Conservation (phyloP, 2,329 filamentous ascomycete species). For the Domatiomyces catenatus region DNA sequence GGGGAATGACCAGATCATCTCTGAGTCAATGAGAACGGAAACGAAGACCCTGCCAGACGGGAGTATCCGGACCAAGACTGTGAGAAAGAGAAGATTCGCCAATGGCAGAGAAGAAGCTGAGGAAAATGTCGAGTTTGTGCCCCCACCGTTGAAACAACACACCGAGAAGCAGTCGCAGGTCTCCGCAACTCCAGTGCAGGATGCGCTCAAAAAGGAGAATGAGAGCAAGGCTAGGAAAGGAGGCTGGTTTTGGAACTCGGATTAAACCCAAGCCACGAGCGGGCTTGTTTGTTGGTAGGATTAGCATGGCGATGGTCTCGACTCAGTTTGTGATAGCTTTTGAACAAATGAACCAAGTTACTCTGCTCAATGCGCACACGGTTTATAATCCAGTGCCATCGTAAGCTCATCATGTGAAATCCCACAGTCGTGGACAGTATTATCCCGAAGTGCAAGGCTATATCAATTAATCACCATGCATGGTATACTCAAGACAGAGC, state of each 20-base stretch:
- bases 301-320: not conserved
- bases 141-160: not conserved
- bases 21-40: conserved; percentile 43
- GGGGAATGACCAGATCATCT: conserved; percentile 26
- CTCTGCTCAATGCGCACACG: not conserved
- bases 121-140: conserved; percentile 26
- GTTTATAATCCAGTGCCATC: not conserved
- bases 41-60: conserved; percentile 41
- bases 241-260: not conserved
- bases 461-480: too few species aligned
- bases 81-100: conserved; percentile 43
- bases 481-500: too few species aligned
- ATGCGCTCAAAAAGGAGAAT: not conserved
- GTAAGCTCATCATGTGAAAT: not conserved
- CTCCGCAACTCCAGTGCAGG: not conserved
- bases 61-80: conserved; percentile 40
- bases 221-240: not conserved
- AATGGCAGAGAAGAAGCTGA: conserved; percentile 46
- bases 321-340: not conserved
- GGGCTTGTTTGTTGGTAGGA: not conserved
- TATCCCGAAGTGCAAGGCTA: too few species aligned
- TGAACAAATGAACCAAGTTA: not conserved
- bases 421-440: too few species aligned
- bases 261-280: not conserved
- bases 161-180: not conserved